Conservation (phyloP, 2,329 filamentous ascomycete species). For the Cladophialophora bantiana region DNA sequence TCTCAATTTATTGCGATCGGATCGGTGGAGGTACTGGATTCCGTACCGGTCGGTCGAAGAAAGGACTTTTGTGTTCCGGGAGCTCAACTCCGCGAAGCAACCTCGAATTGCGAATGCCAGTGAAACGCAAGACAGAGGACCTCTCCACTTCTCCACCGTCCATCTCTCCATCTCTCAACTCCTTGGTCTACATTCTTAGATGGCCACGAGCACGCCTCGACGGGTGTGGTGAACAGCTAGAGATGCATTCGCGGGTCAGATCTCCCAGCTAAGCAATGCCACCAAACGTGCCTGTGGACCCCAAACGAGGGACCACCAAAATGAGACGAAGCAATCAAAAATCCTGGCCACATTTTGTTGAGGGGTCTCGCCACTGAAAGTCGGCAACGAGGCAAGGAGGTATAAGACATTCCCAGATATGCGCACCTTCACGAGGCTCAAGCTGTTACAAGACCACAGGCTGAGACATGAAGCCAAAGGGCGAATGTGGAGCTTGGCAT, state of each 20-base stretch:
- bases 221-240: background rate
- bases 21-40: background rate
- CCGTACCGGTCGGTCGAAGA: background rate
- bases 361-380: background rate
- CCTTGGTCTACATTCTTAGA: background rate
- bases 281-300: background rate
- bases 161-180: background rate
- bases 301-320: background rate
- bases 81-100: background rate
- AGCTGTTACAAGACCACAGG: background rate
- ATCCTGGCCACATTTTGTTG: background rate
- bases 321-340: background rate
- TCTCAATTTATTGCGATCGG: background rate
- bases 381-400: slow-evolving; percentile 12
- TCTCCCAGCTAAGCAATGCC: background rate
- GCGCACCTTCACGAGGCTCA: background rate
- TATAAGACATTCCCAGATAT: slow-evolving; percentile 6
- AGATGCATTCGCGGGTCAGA: background rate
- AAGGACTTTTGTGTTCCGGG: background rate
- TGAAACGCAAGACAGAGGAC: background rate
- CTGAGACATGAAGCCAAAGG: background rate
- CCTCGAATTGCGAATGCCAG: background rate
- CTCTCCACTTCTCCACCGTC: background rate
- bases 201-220: background rate
- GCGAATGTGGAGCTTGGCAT: slow-evolving; percentile 12